These are phyloP conservation scores for Cyberlindnera samutprakarnensis DNA, from an alignment of 805 yeast species.

Conservation along the genomic window DNA sequence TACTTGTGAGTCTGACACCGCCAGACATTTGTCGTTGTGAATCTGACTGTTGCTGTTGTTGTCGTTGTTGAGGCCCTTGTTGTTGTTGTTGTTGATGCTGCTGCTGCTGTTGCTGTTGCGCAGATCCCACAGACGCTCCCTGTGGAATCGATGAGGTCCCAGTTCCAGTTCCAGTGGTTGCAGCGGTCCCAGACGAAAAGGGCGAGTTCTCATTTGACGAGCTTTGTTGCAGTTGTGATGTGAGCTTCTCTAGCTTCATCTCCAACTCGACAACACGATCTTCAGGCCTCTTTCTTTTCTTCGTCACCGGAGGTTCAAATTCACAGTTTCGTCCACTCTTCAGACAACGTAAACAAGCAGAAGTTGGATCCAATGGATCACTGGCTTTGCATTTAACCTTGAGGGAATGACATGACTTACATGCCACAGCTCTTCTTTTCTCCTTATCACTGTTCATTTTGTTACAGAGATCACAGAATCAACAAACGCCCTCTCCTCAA, in stretches of 20 bases:
- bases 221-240: conserved; percentile 12
- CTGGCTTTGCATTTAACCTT: conserved; percentile 82
- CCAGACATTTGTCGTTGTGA: neutral
- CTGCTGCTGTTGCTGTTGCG: neutral
- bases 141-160: neutral
- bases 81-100: neutral
- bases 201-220: neutral
- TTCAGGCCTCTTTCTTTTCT: conserved; percentile 35
- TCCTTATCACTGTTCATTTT: too few relatives aligned
- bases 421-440: conserved; percentile 41
- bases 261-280: conserved; percentile 26
- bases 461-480: too few relatives aligned
- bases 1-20: neutral
- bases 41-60: too few relatives aligned
- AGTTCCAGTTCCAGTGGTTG: neutral
- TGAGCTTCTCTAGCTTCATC: conserved; percentile 21
- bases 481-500: too few relatives aligned
- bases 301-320: conserved; percentile 53
- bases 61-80: neutral
- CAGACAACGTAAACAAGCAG: conserved; percentile 69
- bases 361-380: conserved; percentile 44
- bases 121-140: neutral
- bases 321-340: conserved; percentile 59
- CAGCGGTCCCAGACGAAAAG: neutral
- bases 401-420: conserved; percentile 70